Evolutionary conservation across 306 rosid genomes (phyloP).

Genomic region (Prunus campanulata): DNA sequence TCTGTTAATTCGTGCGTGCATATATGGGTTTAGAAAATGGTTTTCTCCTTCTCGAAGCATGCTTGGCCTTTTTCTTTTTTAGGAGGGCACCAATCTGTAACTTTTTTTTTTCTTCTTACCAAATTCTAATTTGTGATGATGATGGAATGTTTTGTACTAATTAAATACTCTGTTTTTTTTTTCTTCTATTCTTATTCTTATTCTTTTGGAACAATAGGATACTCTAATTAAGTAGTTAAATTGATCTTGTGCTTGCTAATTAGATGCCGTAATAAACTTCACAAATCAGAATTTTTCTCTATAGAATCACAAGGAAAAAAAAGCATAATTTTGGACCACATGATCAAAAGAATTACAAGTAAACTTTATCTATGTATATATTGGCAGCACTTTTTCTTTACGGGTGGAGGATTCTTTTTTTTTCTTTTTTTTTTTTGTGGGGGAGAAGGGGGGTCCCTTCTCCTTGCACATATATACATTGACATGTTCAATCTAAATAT

Average conservation of each 20-base stretch:
- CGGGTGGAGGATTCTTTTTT: background rate
- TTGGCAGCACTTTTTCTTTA: no score
- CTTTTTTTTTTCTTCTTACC: background rate
- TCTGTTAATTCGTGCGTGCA: slow-evolving; percentile 3
- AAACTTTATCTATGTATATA: background rate
- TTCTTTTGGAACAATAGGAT: background rate
- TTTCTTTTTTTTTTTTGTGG: no score
- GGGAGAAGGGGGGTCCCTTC: no score
- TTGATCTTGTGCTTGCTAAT: background rate
- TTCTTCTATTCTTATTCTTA: background rate
- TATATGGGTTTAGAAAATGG: background rate
- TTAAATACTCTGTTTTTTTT: background rate
- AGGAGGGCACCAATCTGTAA: background rate
- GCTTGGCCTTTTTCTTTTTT: background rate
- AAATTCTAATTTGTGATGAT: background rate
- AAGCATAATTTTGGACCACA: background rate
- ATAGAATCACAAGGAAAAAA: background rate
- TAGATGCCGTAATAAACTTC: background rate
- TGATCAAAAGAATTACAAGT: background rate
- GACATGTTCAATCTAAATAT: no score
- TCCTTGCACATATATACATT: no score
- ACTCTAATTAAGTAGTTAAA: background rate
- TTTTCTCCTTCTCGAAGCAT: slow-evolving; percentile 9
- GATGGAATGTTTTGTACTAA: background rate
- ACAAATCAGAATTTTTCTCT: background rate